Conservation (phyloP, 768 basidiomycete species). For the Lactarius sp. region DNA sequence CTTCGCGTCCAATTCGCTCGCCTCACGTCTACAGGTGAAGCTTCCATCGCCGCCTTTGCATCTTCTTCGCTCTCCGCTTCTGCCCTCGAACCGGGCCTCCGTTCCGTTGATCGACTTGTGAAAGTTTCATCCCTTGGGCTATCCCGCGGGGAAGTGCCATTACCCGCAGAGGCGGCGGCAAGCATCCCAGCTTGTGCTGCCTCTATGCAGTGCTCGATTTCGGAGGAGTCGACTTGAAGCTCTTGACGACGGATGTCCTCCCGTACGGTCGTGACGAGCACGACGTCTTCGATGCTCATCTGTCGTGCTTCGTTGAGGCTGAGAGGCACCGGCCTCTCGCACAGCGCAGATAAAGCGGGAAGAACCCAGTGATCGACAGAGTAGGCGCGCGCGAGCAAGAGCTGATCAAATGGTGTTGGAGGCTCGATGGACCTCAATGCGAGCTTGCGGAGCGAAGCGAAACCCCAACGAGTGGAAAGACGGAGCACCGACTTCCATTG, state of each 20-base stretch:
- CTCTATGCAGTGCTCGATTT: constrained; percentile 12
- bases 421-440: constrained; percentile 18
- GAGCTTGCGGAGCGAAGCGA: constrained; percentile 23
- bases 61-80: background rate
- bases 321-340: constrained; percentile 18
- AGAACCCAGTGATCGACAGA: constrained; percentile 20
- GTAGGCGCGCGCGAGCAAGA: constrained; percentile 21
- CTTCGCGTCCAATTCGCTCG: background rate
- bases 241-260: constrained; percentile 21
- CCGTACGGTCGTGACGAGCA: constrained; percentile 18
- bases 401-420: constrained; percentile 25
- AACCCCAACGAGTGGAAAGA: constrained; percentile 25
- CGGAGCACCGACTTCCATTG: constrained; percentile 26
- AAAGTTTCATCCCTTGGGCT: background rate
- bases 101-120: background rate
- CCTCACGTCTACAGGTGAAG: constrained; percentile 9
- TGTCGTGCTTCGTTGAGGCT: constrained; percentile 18
- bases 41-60: background rate
- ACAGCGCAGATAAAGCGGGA: constrained; percentile 17
- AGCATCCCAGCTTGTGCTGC: constrained; percentile 11
- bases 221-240: constrained; percentile 7
- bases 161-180: background rate
- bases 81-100: background rate
- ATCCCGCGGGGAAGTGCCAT: background rate
- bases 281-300: constrained; percentile 21